Evolutionary conservation across 2,329 filamentous ascomycete species (phyloP), one percentile per base, ranked within the genome.

Genomic region (Basipetospora sp.): DNA sequence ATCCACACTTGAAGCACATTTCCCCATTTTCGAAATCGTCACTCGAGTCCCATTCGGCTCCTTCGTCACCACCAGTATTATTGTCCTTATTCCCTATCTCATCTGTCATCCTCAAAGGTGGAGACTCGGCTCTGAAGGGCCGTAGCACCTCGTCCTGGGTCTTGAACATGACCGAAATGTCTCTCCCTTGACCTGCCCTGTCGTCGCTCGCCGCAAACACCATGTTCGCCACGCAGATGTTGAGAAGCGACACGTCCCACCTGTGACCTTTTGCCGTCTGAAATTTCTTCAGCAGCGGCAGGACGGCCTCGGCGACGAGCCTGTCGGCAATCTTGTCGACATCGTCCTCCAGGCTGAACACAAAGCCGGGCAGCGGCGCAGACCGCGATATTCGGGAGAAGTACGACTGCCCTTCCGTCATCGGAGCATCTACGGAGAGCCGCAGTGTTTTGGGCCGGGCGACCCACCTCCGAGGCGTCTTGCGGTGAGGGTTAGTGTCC

Each of bases 201-300:
- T 56, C 54, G 27, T 69, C 64, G 11, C 61, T 62, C 4, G 70
- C 73, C 13, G 62, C 64, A 29, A 69, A 62, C 2, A 68, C 68
- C 77, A 96, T 88, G 52, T 94, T 93, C 11, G 82, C 80, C 6
- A 83, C 86, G 32, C 84, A 87, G 16, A 96, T 63, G 45, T 94
- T 96, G 42, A 96, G 64, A 36, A 96, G 61, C 45, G 80, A 82
- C 14, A 94, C 57, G 46, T 88, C 82, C 80, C 83, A 93, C 8
- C 65, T 63, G 42, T 68, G 70, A 6, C 65, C 60, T 43, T 68
- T 71, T 43, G 80, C 75, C 0, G 75, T 68, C 45, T 88, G 79
- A 10, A 94, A 62, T 43, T 74, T 77, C 11, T 75, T 73, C 50
- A 94, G 85, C 53, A 93, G 70, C 0, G 74, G 72, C 3, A 86